These are phyloP conservation scores for Amanita jacksonii DNA, from an alignment of 768 basidiomycete genomes.

Conservation along the genomic window DNA sequence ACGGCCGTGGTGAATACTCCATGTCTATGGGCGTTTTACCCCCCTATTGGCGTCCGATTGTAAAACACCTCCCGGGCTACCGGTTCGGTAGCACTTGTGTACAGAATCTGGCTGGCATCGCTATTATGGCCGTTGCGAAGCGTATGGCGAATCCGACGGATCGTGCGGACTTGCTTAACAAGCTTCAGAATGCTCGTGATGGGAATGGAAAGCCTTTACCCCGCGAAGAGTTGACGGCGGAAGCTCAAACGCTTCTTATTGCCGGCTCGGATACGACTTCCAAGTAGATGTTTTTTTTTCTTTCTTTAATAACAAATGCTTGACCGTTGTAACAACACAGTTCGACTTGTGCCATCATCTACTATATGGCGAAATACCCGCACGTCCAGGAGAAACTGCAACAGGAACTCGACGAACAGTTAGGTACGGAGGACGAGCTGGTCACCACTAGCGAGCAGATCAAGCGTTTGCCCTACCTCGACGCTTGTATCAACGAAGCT, in stretches of 20 bases:
- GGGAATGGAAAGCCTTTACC: constrained; percentile 76
- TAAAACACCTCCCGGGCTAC: constrained; percentile 69
- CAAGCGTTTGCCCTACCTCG: constrained; percentile 69
- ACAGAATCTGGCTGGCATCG: constrained; percentile 66
- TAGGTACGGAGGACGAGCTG: constrained; percentile 45
- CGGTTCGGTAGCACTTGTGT: constrained; percentile 56
- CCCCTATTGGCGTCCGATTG: constrained; percentile 57
- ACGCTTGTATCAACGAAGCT: constrained; percentile 82
- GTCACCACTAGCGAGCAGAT: constrained; percentile 58
- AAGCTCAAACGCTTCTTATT: constrained; percentile 78
- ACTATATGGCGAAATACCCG: constrained; percentile 68
- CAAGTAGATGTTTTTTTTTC: constrained; percentile 43
- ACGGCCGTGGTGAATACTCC: constrained; percentile 80
- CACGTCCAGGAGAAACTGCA: constrained; percentile 62
- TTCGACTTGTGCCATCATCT: constrained; percentile 85
- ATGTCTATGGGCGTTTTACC: constrained; percentile 78
- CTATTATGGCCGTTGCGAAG: constrained; percentile 70
- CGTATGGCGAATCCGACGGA: constrained; percentile 62
- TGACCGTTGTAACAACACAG: constrained; percentile 26
- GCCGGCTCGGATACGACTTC: constrained; percentile 91
- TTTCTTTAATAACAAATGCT: no score
- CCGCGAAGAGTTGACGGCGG: constrained; percentile 76
- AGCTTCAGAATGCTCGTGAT: constrained; percentile 72
- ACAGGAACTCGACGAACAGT: constrained; percentile 60
- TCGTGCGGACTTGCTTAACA: constrained; percentile 71